Conservation (phyloP, 148 eudicot species). For the Euryodendron excelsum region DNA sequence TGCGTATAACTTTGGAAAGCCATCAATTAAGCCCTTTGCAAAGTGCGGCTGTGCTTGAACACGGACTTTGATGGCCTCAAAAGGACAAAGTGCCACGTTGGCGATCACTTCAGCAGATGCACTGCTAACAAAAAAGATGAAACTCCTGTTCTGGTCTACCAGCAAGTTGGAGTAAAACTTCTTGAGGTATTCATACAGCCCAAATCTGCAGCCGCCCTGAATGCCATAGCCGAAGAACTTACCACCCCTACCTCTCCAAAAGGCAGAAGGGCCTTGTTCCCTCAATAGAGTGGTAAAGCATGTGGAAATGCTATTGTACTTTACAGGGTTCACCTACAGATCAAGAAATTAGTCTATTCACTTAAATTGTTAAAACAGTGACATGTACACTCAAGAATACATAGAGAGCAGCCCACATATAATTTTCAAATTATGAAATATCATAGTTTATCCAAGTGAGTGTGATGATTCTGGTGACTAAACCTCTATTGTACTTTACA, state of each 20-base stretch:
- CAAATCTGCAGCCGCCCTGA: conserved; percentile 74
- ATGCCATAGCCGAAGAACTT: conserved; percentile 61
- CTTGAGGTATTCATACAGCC: conserved; percentile 67
- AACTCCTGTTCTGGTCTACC: conserved; percentile 44
- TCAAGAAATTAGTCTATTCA: conserved; percentile 1
- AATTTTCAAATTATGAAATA: neutral
- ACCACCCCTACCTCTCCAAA: conserved; percentile 67
- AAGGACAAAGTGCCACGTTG: conserved; percentile 60
- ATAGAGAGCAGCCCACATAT: neutral
- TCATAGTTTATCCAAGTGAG: too few relatives aligned
- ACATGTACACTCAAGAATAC: too few relatives aligned
- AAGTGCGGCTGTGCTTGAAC: conserved; percentile 63
- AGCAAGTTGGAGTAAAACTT: conserved; percentile 44
- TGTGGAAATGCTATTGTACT: conserved; percentile 53
- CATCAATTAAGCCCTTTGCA: conserved; percentile 67
- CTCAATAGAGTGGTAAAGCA: conserved; percentile 42
- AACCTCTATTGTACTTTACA: conserved; percentile 47
- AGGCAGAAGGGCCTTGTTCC: conserved; percentile 64
- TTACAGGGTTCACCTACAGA: conserved; percentile 51
- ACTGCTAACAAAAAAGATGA: conserved; percentile 54
- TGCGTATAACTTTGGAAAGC: conserved; percentile 56
- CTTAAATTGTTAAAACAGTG: neutral
- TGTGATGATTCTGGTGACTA: too few relatives aligned
- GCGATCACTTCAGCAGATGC: conserved; percentile 74
- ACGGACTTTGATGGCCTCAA: conserved; percentile 72